Conservation (phyloP, 2,329 filamentous ascomycete species). For the Salinomyces thailandicus region DNA sequence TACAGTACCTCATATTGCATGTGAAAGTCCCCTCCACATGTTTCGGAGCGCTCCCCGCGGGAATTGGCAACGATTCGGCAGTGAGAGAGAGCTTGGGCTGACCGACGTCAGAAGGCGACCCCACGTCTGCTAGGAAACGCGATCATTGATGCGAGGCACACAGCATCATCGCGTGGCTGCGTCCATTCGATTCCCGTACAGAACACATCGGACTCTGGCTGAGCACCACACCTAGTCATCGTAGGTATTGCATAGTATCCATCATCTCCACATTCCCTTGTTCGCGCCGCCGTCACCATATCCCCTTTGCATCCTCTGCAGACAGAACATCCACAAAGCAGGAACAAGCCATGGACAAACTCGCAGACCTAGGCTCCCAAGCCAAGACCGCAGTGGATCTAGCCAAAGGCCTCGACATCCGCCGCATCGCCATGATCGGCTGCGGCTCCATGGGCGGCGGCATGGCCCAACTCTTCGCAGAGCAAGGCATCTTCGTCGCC, state of each 20-base stretch:
- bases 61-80: no score
- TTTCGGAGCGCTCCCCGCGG: no score
- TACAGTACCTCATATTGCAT: no score
- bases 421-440: conserved; percentile 45
- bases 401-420: conserved; percentile 18
- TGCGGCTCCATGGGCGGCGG: conserved; percentile 51
- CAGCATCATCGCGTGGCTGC: no score
- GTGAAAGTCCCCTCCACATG: no score
- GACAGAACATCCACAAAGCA: background rate
- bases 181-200: no score
- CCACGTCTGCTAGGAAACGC: background rate
- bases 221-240: no score
- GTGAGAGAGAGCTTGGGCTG: background rate
- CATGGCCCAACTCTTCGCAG: conserved; percentile 49
- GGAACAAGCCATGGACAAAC: background rate
- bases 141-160: no score
- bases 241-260: background rate
- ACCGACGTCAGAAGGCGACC: background rate
- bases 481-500: conserved; percentile 45
- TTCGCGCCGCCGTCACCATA: background rate
- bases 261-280: background rate
- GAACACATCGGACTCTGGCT: no score
- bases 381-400: background rate
- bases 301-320: background rate
- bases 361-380: conserved; percentile 6